Evolutionary conservation across 768 basidiomycete species (phyloP).

Genomic region (Boletellus sp.): DNA sequence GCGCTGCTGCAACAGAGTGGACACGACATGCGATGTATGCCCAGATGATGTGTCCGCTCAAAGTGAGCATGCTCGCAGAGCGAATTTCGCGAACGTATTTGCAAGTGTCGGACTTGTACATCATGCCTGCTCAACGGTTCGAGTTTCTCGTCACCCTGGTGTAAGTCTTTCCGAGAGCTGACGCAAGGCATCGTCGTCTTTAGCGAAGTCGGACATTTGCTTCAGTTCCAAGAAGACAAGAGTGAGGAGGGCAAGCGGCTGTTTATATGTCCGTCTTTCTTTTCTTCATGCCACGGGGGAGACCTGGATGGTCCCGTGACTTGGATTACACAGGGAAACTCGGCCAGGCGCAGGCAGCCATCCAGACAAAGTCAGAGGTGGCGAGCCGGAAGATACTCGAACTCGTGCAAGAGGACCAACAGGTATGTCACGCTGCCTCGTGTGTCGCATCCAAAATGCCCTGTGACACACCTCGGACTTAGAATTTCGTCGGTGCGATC

Average conservation of each 20-base stretch:
- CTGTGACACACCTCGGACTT: too few relatives aligned
- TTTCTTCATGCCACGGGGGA: too few relatives aligned
- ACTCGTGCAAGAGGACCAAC: constrained; percentile 14
- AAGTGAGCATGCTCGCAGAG: constrained; percentile 22
- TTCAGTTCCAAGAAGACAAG: constrained; percentile 19
- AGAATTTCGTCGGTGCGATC: constrained; percentile 13
- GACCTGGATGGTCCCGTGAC: not conserved
- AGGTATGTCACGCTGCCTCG: not conserved
- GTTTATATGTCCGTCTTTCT: constrained; percentile 7
- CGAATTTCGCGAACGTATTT: constrained; percentile 17
- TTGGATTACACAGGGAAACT: constrained; percentile 5
- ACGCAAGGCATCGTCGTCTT: not conserved
- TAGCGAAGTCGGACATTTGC: constrained; percentile 15
- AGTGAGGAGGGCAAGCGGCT: constrained; percentile 13
- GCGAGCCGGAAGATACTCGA: constrained; percentile 15
- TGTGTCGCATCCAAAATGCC: too few relatives aligned
- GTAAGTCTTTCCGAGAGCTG: not conserved
- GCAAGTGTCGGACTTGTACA: constrained; percentile 18
- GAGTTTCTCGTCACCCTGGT: not conserved
- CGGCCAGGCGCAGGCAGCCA: constrained; percentile 9
- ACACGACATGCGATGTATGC: constrained; percentile 17
- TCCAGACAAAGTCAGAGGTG: constrained; percentile 15
- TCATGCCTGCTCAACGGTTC: constrained; percentile 21
- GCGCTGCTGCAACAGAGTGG: constrained; percentile 8
- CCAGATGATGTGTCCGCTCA: constrained; percentile 23